Base-by-base conservation (phyloP, 1,284 basidiomycete genomes). In the Naganishia liquefaciens region DNA sequence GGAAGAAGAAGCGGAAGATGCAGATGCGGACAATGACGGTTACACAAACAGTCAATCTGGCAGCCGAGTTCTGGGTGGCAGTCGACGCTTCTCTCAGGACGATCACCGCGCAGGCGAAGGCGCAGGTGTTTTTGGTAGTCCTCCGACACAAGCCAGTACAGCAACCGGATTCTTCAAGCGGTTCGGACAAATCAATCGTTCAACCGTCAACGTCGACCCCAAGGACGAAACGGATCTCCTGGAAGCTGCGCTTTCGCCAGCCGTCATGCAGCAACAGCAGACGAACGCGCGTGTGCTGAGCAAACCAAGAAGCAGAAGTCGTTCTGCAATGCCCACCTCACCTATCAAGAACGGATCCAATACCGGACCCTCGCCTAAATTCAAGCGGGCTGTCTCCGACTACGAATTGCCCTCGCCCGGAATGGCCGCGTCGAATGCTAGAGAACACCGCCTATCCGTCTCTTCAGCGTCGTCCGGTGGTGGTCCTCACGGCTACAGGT, bases 1-100 rank as follows among this genome's bases (percentile, higher is more conserved):
- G 50, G 81, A 82, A 10, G 84, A 82, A 6, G 86, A 87, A 30
- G 87, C 86, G 0, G 84, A 88, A 9, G 86, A 84, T 2, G 42
- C 9, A 17, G 72, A 72, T 19, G 65, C 69, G 23, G 76, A 73
- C 50, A 74, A 72, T 0, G 87, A 87, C 11, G 86, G 85, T 15
- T 84, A 84, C 19, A 52, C 21, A 17, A 27, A 40, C 46, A 40
- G 57, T 33, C 50, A 61, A 54, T 52, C 57, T 33, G 49, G 47
- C 30, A 54, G 53, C 27, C 52, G 30, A 42, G 39, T 40, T n/a
- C n/a, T 47, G 15, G 28, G 28, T 23, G 43, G 54, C 7, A 37
- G n/a, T 40, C 57, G 57, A 15, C 57, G 46, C 39, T n/a, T 42
- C 27, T 60, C 57, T 2, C 57, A 60, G 6, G 57, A 60, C 11